Evolutionary conservation across 73 alveolate genomes (phyloP).

Genomic region (Paraurostyla sp.): DNA sequence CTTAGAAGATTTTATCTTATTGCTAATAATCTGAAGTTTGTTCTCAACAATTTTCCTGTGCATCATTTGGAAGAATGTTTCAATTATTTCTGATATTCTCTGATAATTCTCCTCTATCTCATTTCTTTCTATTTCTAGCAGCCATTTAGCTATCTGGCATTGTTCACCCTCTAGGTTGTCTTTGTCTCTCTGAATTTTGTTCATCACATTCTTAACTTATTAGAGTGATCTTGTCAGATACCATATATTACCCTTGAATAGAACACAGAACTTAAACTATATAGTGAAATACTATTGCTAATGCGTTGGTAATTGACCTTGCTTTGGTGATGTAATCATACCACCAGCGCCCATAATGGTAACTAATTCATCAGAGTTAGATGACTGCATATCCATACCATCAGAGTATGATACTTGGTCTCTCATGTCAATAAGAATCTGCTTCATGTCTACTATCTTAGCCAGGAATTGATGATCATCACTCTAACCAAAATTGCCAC

Average conservation of each 20-base stretch:
- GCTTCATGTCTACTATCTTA: slow-evolving; percentile 31
- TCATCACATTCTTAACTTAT: slow-evolving; percentile 32
- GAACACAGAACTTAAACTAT: slow-evolving; percentile 26
- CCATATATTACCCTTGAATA: slow-evolving; percentile 28
- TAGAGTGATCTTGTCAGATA: slow-evolving; percentile 21
- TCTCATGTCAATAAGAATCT: not conserved
- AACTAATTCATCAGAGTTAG: slow-evolving; percentile 36
- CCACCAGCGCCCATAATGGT: not conserved
- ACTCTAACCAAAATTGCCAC: too few relatives aligned
- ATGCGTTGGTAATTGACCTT: not conserved
- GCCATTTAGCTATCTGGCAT: slow-evolving; percentile 19
- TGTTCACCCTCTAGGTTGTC: slow-evolving; percentile 5
- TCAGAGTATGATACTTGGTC: not conserved
- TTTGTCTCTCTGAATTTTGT: slow-evolving; percentile 28
- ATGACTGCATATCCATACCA: not conserved
- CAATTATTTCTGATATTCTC: slow-evolving; percentile 12
- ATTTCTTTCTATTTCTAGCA: slow-evolving; percentile 36
- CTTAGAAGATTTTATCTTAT: not conserved
- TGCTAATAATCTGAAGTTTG: not conserved
- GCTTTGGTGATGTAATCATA: not conserved
- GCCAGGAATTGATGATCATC: slow-evolving; percentile 28
- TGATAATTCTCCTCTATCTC: slow-evolving; percentile 36
- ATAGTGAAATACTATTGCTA: not conserved
- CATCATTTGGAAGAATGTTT: not conserved
- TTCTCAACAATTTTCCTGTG: slow-evolving; percentile 31